A percentile compares a stretch with the other conserved stretches of the same genome.
These are phyloP conservation scores for Asclepias syriaca DNA, from an alignment of 257 asterid species.

Conservation along the genomic window DNA sequence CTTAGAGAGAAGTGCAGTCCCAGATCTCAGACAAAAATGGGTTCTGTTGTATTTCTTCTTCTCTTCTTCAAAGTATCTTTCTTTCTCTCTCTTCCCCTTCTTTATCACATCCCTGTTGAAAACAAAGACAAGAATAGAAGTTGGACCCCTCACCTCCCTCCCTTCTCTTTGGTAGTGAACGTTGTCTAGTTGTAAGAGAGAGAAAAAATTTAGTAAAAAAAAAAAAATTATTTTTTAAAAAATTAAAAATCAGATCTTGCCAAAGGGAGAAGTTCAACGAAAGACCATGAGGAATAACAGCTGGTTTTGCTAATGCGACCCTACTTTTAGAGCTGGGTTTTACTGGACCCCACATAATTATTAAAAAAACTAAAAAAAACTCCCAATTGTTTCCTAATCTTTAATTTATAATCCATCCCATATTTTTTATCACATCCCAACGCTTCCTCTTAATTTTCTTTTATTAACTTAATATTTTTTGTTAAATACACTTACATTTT, in stretches of 20 bases:
- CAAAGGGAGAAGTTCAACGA: slow-evolving; percentile 17
- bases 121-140: slow-evolving; percentile 13
- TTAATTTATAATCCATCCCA: not conserved
- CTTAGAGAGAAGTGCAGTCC: not conserved
- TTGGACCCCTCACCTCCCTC: slow-evolving; percentile 17
- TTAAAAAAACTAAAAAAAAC: not conserved
- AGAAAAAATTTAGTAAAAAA: not conserved
- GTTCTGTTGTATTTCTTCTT: not conserved
- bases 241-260: slow-evolving; percentile 34
- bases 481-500: too few relatives aligned
- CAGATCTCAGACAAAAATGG: slow-evolving; percentile 22
- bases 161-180: slow-evolving; percentile 2
- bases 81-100: not conserved
- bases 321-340: slow-evolving; percentile 13
- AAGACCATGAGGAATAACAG: slow-evolving; percentile 27
- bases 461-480: too few relatives aligned
- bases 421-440: not conserved
- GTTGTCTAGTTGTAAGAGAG: slow-evolving; percentile 16
- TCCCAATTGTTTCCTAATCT: not conserved
- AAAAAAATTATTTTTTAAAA: too few relatives aligned
- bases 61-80: slow-evolving; percentile 21
- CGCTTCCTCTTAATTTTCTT: not conserved
- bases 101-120: slow-evolving; percentile 7
- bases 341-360: slow-evolving; percentile 11
- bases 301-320: slow-evolving; percentile 35